Evolutionary conservation across 2,329 filamentous ascomycete species (phyloP), one percentile per base, ranked within the genome.

Genomic region (Diaporthe amygdali): DNA sequence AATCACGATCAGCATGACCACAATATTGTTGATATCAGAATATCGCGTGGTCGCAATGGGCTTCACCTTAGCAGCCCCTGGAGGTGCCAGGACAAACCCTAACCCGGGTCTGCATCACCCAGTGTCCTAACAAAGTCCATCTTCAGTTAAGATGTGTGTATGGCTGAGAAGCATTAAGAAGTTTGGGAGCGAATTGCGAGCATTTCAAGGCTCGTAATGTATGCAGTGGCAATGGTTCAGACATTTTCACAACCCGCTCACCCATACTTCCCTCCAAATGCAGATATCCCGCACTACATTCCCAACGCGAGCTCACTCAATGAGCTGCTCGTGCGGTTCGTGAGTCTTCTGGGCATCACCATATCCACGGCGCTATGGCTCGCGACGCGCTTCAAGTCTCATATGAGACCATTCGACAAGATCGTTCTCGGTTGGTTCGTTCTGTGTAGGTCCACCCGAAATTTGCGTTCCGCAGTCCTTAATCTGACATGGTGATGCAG

Each of bases 391-490:
- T 32, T 74, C 9, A 82, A 81, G 56, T 76, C 79, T 2, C 72
- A 69, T 3, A 74, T 87, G 64, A 72, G 78, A 8, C 69, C 74
- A 2, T 81, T 81, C 6, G 85, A 88, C 17, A 81, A 83, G 70
- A 81, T 83, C 39, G 79, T 84, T 8, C 81, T 86, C 5, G 81
- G 81, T 17, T 91, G 89, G 89, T 90, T 90, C 75, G 80, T 85
- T 2, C 74, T 89, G 54, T 90, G 88, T 89, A 75, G 77, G 87
- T 80, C 32, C 3, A 5, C n/a, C 22, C 17, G 3, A 25, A 5
- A 34, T 41, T 8, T 44, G 22, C 20, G 37, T 22, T 1, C 15
- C 8, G 12, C 2, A 30, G 51, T 55, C 15, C 37, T 68, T 59
- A 66, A 37, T 56, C 73, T 76, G 27, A 77, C 64, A 55, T 46